Evolutionary conservation across 208 protist genomes (phyloP).

Genomic region (Giardia muris): DNA sequence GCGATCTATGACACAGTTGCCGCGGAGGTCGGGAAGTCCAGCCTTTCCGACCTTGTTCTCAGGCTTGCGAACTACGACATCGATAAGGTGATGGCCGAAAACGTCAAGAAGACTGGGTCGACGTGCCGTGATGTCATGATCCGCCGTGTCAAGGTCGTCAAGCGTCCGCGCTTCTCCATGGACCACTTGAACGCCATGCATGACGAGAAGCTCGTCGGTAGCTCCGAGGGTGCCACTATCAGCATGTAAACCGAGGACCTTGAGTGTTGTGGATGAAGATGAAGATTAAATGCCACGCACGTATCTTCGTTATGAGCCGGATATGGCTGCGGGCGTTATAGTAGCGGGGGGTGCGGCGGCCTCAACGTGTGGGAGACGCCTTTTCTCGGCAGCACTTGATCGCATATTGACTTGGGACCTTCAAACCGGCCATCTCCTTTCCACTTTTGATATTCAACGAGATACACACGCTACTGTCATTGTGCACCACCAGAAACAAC

Average conservation of each 20-base stretch:
- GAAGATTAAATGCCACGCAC: background rate
- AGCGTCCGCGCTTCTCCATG: background rate
- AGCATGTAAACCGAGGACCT: too few species aligned
- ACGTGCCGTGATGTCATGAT: slow-evolving; percentile 3
- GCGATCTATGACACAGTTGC: slow-evolving; percentile 57
- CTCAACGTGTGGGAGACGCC: background rate
- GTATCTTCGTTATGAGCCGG: background rate
- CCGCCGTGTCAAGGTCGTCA: slow-evolving; percentile 11
- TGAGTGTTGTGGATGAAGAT: background rate
- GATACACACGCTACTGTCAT: background rate
- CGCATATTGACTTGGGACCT: background rate
- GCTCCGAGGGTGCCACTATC: background rate
- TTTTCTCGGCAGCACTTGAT: background rate
- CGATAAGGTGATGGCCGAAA: background rate
- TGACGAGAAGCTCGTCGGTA: background rate
- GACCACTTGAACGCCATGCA: slow-evolving; percentile 19
- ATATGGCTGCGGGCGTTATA: background rate
- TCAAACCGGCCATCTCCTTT: background rate
- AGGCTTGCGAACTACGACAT: background rate
- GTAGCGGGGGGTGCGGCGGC: background rate
- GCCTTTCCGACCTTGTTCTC: slow-evolving; percentile 49
- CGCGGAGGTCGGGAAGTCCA: slow-evolving; percentile 57
- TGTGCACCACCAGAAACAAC: background rate
- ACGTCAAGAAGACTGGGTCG: background rate
- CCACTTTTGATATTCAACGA: background rate